Evolutionary conservation across 2,329 filamentous ascomycete genomes (phyloP), one percentile per base, ranked within the genome.

Genomic region (Didymellaceae sp.): DNA sequence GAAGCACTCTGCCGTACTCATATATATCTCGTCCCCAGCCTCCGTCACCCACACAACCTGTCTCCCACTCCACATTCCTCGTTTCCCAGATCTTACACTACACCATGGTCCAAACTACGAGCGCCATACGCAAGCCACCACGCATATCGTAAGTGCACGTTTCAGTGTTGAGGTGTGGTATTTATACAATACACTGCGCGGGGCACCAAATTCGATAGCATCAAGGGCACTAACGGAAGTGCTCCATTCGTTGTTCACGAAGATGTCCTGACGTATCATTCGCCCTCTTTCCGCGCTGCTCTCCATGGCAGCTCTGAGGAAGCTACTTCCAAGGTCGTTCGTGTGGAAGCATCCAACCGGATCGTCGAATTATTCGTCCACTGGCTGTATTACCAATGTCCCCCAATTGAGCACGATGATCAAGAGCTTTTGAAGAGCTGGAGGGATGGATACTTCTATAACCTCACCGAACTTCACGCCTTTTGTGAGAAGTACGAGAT

Each of bases 201-300:
- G 14, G 14, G 8, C 10, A 20, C 33, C 10, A 6, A 22, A 13
- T 35, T 35, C 8, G 33, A 17, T 13, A 35, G 18, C 7, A 20
- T 35, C 6, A 5, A 21, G 6, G 33, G 21, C 18, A 20, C 5
- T 13, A 20, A 18, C 8, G 20, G 11, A 14, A 25, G n/a, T 10
- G 34, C 16, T 11, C 13, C 34, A 7, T 56, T 52, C 39, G 21
- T 44, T 4, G 32, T 56, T 13, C 54, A 58, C 17, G n/a, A 55
- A 25, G 17, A 52, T 2, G 34, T 58, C 5, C 40, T 61, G 5
- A 41, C 32, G 3, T 24, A 41, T 20, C 40, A 55, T 37, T 61
- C 52, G 0, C 16, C 35, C 1, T 61, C 52, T 44, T 61, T 61
- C 48, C 46, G 47, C 13, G 45, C 39, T 9, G 58, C 47, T 1